A percentile compares a stretch with the other conserved stretches of the same genome.
These are phyloP conservation scores for Phialophora expanda DNA, from an alignment of 2,329 filamentous ascomycete genomes.

Conservation along the genomic window DNA sequence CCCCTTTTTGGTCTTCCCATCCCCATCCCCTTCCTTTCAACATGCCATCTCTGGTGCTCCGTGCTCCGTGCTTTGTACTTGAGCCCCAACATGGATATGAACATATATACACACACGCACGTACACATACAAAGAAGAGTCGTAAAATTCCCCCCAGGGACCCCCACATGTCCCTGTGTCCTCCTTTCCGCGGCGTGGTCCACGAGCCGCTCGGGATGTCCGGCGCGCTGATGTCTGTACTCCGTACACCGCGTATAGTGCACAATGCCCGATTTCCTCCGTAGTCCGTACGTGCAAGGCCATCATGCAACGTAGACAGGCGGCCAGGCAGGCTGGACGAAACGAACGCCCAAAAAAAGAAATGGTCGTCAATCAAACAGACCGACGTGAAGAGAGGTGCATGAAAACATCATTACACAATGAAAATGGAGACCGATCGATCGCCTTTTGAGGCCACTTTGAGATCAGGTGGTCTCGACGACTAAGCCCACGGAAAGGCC, in stretches of 20 bases:
- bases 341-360: neutral
- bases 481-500: slow-evolving; percentile 35
- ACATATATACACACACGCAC: neutral
- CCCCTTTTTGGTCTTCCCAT: too few species aligned
- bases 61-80: too few species aligned
- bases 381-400: neutral
- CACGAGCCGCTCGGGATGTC: neutral
- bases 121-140: neutral
- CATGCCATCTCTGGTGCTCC: too few species aligned
- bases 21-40: too few species aligned
- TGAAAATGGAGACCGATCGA: neutral
- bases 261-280: neutral
- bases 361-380: neutral
- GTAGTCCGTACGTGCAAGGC: too few species aligned
- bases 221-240: neutral
- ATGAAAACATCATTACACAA: neutral
- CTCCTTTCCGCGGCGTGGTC: neutral
- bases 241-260: neutral
- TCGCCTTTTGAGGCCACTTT: neutral
- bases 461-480: slow-evolving; percentile 30
- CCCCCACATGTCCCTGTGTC: neutral
- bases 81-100: neutral
- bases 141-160: neutral
- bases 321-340: neutral
- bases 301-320: neutral